These are phyloP conservation scores for Tuctoria greenei DNA, from an alignment of 176 grass and related monocot genomes.

Conservation along the genomic window DNA sequence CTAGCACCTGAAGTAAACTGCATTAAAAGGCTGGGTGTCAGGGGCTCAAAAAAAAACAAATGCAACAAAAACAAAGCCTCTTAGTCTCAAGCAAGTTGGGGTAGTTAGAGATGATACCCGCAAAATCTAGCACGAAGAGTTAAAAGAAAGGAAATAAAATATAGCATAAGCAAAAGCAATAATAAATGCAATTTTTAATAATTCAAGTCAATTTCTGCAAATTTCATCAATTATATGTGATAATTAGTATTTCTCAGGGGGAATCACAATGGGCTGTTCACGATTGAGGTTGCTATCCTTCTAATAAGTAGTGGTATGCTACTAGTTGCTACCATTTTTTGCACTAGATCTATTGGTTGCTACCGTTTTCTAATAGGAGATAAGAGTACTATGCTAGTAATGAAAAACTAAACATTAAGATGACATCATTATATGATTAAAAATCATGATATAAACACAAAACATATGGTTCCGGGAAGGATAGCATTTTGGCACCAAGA, in stretches of 20 bases:
- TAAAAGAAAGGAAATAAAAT: neutral
- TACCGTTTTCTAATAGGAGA: neutral
- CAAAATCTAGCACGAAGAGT: neutral
- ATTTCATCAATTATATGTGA: neutral
- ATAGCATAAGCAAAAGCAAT: neutral
- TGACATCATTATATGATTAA: neutral
- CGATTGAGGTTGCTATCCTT: neutral
- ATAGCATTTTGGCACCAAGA: neutral
- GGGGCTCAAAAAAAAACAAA: neutral
- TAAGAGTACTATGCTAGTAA: neutral
- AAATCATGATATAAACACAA: slow-evolving; percentile 20
- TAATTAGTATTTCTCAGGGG: neutral
- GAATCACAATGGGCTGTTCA: neutral
- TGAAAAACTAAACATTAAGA: neutral
- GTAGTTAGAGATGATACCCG: neutral
- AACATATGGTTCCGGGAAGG: neutral
- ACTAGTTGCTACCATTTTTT: neutral
- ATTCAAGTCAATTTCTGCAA: slow-evolving; percentile 14
- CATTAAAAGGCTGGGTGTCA: slow-evolving; percentile 20
- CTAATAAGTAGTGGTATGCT: neutral
- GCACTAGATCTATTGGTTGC: neutral
- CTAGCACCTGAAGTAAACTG: slow-evolving; percentile 89
- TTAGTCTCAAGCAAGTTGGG: neutral
- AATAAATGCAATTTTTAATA: neutral
- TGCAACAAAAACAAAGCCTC: neutral